Evolutionary conservation across 441 rosid species (phyloP).

Genomic region (Arabidopsis lyrata): DNA sequence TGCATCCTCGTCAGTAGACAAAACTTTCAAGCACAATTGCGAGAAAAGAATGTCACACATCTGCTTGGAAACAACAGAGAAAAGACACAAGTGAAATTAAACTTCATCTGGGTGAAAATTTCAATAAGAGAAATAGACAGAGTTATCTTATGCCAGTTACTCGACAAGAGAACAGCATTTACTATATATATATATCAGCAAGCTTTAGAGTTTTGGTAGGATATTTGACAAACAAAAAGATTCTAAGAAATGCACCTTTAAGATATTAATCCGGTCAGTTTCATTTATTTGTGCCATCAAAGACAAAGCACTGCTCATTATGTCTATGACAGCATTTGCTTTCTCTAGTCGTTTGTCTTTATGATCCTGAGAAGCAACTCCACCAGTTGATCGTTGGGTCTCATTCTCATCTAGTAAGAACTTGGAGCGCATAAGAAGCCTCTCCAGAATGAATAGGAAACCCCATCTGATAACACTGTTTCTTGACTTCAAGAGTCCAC

Average conservation of each 20-base stretch:
- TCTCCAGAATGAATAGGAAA: constrained; percentile 84
- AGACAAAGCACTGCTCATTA: constrained; percentile 94
- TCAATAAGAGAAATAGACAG: constrained; percentile 12
- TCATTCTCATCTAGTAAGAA: constrained; percentile 92
- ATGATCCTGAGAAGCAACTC: constrained; percentile 50
- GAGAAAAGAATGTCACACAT: constrained; percentile 99
- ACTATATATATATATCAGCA: constrained; percentile 10
- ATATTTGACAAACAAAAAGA: constrained; percentile 5
- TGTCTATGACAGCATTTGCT: constrained; percentile 94
- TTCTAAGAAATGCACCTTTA: constrained; percentile 68
- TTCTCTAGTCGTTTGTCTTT: constrained; percentile 80
- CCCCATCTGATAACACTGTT: constrained; percentile 85
- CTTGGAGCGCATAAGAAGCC: constrained; percentile 97
- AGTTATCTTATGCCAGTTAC: constrained; percentile 8
- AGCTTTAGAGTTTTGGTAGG: constrained; percentile 10
- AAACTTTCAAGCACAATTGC: constrained; percentile 96
- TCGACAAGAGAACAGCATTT: constrained; percentile 8
- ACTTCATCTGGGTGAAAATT: constrained; percentile 20
- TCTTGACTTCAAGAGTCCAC: constrained; percentile 95
- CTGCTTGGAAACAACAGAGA: constrained; percentile 55
- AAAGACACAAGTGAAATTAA: constrained; percentile 19
- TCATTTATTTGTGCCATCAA: constrained; percentile 90
- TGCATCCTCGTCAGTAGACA: constrained; percentile 56
- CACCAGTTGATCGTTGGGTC: constrained; percentile 61
- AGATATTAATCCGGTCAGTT: constrained; percentile 89